phyloP scores from a whole-genome alignment of 306 rosid species.

The Elaeagnus macrophylla region DNA sequence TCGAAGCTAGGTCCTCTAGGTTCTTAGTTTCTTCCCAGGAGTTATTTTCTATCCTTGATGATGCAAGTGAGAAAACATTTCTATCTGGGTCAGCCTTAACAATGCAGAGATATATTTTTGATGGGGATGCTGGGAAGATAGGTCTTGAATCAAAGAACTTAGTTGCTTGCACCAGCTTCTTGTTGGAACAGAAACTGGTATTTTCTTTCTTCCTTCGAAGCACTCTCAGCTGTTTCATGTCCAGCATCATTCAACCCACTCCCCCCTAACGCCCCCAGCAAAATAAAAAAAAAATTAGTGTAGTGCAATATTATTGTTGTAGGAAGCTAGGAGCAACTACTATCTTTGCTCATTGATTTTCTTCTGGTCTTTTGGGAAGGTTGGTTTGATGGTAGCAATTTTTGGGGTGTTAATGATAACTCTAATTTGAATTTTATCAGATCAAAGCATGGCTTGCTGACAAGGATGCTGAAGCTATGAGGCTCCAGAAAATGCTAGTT shows the following conservation, averaged over 20 bases:
- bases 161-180: slow-evolving; percentile 72
- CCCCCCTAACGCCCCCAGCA: neutral
- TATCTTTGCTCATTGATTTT: neutral
- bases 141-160: slow-evolving; percentile 69
- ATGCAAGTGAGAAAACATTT: slow-evolving; percentile 77
- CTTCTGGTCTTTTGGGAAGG: neutral
- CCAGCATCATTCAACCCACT: neutral
- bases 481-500: slow-evolving; percentile 69
- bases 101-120: slow-evolving; percentile 60
- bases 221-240: neutral
- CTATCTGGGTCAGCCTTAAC: slow-evolving; percentile 56
- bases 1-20: slow-evolving; percentile 49
- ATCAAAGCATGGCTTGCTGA: slow-evolving; percentile 74
- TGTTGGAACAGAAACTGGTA: slow-evolving; percentile 83
- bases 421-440: slow-evolving; percentile 26
- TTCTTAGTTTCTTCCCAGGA: slow-evolving; percentile 60
- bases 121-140: slow-evolving; percentile 65
- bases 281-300: neutral
- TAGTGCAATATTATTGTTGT: neutral
- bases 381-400: slow-evolving; percentile 5
- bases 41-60: slow-evolving; percentile 60
- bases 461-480: slow-evolving; percentile 76
- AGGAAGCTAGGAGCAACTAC: neutral
- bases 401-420: neutral
- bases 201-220: neutral